Evolutionary conservation across 192 early-diverging fungal genomes (phyloP), one percentile per base, ranked within the genome.

Genomic region (Podila verticillata): DNA sequence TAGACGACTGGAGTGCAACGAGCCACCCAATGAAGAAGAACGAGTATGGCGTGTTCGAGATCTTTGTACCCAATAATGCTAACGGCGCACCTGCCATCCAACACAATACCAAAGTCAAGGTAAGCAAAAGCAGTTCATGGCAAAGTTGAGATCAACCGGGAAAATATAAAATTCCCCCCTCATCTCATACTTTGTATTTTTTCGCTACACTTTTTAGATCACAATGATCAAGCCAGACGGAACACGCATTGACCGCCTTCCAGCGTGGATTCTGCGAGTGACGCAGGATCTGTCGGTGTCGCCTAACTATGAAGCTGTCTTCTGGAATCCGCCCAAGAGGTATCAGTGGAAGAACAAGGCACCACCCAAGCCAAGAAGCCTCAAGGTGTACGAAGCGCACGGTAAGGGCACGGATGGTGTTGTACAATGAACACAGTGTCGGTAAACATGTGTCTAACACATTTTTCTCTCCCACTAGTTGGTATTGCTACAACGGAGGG

Each of bases 351-450:
- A 95, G 75, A 84, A 98, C 89, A 84, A 85, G 75, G 70, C 83
- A 7, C 95, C 94, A 28, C 82, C 87, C 47, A 90, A 89, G 39
- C 93, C 94, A 3, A 66, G 63, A 9, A 84, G 86, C 60, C 83
- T 96, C 30, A 84, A 93, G 30, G 92, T 97, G 69, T 97, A 98
- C 85, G 97, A 98, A 75, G 91, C 96, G 10, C 96, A 97, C 67
- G 93, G 90, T 91, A 81, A 74, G 64, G n/a, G 19, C 12, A 0
- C 0, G 39, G 39, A 44, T 44, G 24, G 39, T 31, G 47, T 48
- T 4, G 3, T 75, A 34, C 39, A 49, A 44, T 7, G 19, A n/a
- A n/a, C n/a, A 65, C 17, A 24, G 4, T 20, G 24, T 17, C 5
- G 31, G 19, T 32, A 44, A 13, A 17, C 39, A 44, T 10, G 39